Percentiles rank a stretch among this genome's conserved stretches.
phyloP scores from a whole-genome alignment of 2,329 filamentous ascomycete species.

The Knufia fluminis region DNA sequence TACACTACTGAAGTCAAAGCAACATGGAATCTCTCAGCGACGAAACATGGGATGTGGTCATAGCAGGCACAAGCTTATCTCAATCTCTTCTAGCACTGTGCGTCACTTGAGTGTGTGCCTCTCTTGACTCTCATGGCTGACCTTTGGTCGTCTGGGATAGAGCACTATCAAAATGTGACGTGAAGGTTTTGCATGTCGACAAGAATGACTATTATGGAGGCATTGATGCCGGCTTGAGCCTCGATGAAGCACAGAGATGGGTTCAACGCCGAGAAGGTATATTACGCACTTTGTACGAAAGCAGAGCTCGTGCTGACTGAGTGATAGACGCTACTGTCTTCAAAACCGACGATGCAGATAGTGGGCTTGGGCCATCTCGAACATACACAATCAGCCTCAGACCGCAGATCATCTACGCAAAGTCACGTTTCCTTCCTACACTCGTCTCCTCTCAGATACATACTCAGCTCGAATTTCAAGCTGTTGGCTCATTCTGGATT shows the following conservation, averaged over 20 bases:
- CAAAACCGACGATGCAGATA: slow-evolving; percentile 19
- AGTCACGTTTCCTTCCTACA: slow-evolving; percentile 64
- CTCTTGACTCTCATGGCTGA: slow-evolving; percentile 55
- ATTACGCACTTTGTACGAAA: slow-evolving; percentile 3
- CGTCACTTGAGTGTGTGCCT: slow-evolving; percentile 25
- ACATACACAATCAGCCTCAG: slow-evolving; percentile 76
- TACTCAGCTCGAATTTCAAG: slow-evolving; percentile 83
- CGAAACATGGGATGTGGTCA: slow-evolving; percentile 68
- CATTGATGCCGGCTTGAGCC: slow-evolving; percentile 71
- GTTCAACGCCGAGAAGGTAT: slow-evolving; percentile 39
- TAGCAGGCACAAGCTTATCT: slow-evolving; percentile 67
- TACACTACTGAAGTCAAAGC: neutral
- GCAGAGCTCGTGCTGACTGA: neutral
- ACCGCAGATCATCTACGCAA: slow-evolving; percentile 77
- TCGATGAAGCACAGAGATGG: slow-evolving; percentile 75
- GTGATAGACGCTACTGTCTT: slow-evolving; percentile 27
- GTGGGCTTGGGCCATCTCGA: slow-evolving; percentile 51
- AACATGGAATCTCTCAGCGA: slow-evolving; percentile 65
- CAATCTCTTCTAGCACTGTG: slow-evolving; percentile 74
- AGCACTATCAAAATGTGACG: slow-evolving; percentile 82
- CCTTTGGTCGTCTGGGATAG: slow-evolving; percentile 49
- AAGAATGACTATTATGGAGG: slow-evolving; percentile 82
- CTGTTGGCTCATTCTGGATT: slow-evolving; percentile 88
- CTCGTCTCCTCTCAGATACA: slow-evolving; percentile 86
- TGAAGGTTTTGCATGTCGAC: slow-evolving; percentile 86